phyloP scores from a whole-genome alignment of 305 asterid genomes.

The Nicotiana rustica region DNA sequence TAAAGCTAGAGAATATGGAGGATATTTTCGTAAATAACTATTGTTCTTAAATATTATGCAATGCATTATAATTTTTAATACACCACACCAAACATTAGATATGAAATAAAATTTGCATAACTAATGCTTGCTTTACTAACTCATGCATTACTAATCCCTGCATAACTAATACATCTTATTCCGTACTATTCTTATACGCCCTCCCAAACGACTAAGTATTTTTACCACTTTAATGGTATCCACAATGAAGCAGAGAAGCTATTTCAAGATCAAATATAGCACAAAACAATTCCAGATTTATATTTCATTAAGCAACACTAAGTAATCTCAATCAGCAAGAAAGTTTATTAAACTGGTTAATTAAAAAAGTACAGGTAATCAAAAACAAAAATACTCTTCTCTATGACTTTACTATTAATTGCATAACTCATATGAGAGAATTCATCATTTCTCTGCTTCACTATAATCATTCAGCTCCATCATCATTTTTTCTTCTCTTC shows the following conservation, averaged over 20 bases:
- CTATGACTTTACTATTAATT: constrained; percentile 30
- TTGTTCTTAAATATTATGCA: no score
- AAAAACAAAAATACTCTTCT: constrained; percentile 32
- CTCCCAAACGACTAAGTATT: no score
- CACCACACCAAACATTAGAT: no score
- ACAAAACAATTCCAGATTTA: not conserved
- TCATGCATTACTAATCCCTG: no score
- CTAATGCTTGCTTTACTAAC: no score
- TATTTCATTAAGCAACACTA: not conserved
- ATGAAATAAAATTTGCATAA: no score
- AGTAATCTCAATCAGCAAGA: no score
- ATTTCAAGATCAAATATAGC: not conserved
- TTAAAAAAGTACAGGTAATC: constrained; percentile 16
- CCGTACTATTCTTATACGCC: no score
- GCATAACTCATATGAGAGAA: not conserved
- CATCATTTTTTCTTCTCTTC: constrained; percentile 33
- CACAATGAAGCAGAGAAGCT: not conserved
- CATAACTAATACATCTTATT: no score
- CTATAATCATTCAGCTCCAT: not conserved
- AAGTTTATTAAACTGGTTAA: not conserved
- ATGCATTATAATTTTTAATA: no score
- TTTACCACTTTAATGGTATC: not conserved
- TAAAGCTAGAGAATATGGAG: no score
- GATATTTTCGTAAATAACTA: no score
- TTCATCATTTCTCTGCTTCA: constrained; percentile 21